Conservation (phyloP, 2,329 filamentous ascomycete genomes). For the Trichoderma koningii region DNA sequence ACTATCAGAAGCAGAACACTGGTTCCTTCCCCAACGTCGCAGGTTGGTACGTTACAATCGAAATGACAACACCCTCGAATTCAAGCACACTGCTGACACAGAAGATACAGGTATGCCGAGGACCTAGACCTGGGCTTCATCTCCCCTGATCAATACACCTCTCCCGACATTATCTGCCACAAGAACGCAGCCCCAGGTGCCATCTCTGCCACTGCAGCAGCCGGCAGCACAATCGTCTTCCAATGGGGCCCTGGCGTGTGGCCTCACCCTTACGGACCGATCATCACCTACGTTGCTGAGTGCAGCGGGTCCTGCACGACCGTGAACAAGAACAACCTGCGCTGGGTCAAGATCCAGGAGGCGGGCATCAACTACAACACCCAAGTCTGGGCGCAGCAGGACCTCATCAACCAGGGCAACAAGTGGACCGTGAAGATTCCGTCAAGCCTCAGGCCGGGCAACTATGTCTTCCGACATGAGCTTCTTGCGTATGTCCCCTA, state of each 20-base stretch:
- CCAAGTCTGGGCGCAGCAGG: constrained; percentile 36
- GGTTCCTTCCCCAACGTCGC: constrained; percentile 19
- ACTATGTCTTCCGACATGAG: constrained; percentile 59
- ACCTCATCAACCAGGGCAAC: constrained; percentile 53
- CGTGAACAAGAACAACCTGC: constrained; percentile 45
- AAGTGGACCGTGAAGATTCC: constrained; percentile 55
- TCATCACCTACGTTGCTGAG: constrained; percentile 51
- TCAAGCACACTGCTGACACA: neutral
- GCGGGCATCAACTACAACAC: constrained; percentile 46
- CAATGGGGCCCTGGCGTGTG: constrained; percentile 54
- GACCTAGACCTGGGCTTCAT: constrained; percentile 44
- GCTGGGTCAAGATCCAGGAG: constrained; percentile 52
- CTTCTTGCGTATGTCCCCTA: constrained; percentile 47
- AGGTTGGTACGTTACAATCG: constrained; percentile 11
- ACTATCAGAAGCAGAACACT: constrained; percentile 22
- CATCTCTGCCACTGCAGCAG: constrained; percentile 45
- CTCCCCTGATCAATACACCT: constrained; percentile 47
- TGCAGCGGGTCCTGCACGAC: constrained; percentile 46
- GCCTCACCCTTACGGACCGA: constrained; percentile 49
- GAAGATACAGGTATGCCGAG: constrained; percentile 5
- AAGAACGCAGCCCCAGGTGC: constrained; percentile 45
- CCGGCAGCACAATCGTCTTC: constrained; percentile 50
- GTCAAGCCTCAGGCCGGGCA: constrained; percentile 49
- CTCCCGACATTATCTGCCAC: constrained; percentile 54
- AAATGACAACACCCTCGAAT: neutral